phyloP scores from a whole-genome alignment of 192 early-diverging fungal genomes.

The Geranomyces michiganensis region DNA sequence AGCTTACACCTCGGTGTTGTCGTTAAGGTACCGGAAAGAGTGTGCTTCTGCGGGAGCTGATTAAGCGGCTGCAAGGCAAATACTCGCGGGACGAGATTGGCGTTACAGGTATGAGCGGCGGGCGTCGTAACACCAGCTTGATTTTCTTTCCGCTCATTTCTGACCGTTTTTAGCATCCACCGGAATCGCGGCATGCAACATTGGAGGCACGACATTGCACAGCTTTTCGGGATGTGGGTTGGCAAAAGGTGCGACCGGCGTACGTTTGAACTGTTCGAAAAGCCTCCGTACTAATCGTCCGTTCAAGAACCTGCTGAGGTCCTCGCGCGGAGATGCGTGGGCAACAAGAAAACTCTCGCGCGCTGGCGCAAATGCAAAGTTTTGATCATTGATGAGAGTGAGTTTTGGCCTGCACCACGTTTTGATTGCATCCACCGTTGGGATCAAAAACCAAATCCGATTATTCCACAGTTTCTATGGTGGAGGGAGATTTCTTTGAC shows the following conservation, averaged over 20 bases:
- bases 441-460: background rate
- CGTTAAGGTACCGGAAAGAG: conserved; percentile 52
- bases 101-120: conserved; percentile 45
- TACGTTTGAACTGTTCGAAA: background rate
- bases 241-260: conserved; percentile 26
- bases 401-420: conserved; percentile 5
- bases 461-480: conserved; percentile 48
- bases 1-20: background rate
- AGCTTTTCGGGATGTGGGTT: conserved; percentile 56
- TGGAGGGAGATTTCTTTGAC: conserved; percentile 51
- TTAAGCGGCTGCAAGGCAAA: conserved; percentile 29
- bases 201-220: conserved; percentile 62
- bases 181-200: conserved; percentile 64
- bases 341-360: conserved; percentile 10
- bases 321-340: background rate
- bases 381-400: conserved; percentile 57
- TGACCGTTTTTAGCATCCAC: conserved; percentile 44
- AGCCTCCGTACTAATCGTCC: background rate
- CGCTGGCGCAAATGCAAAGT: conserved; percentile 26
- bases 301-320: background rate
- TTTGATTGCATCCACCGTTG: background rate
- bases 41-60: conserved; percentile 48
- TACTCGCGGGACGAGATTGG: conserved; percentile 44
- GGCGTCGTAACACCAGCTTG: too few relatives aligned
- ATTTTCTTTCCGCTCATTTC: too few relatives aligned